Percentiles rank a stretch among this genome's conserved stretches.
Conservation (phyloP, 441 rosid genomes). For the Pelargonium fulgidum region DNA sequence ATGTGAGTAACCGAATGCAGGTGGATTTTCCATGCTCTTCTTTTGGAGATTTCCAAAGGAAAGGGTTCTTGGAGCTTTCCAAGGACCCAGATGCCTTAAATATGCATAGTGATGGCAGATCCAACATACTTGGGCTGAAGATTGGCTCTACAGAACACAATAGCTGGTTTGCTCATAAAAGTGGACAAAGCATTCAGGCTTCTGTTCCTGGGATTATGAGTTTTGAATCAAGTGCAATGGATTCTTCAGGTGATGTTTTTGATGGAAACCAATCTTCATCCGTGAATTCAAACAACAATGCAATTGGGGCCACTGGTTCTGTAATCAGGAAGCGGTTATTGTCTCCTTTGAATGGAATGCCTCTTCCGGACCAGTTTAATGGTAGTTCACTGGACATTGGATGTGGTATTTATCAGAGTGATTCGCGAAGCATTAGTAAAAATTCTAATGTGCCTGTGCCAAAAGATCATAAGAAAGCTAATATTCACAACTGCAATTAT, state of each 20-base stretch:
- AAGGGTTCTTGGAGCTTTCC: slow-evolving; percentile 25
- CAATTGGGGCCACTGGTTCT: slow-evolving; percentile 30
- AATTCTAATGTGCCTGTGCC: slow-evolving; percentile 20
- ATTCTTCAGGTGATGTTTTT: slow-evolving; percentile 25
- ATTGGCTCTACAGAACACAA: slow-evolving; percentile 23
- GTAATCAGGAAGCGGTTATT: slow-evolving; percentile 38
- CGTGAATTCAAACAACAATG: slow-evolving; percentile 20
- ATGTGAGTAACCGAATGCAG: slow-evolving; percentile 27
- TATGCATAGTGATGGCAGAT: slow-evolving; percentile 21
- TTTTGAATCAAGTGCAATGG: slow-evolving; percentile 34
- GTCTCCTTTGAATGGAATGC: slow-evolving; percentile 46
- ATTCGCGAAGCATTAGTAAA: slow-evolving; percentile 15
- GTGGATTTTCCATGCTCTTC: slow-evolving; percentile 35
- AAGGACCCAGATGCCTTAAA: slow-evolving; percentile 20
- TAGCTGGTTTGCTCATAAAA: slow-evolving; percentile 30
- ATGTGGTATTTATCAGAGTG: slow-evolving; percentile 22
- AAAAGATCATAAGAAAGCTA: slow-evolving; percentile 50
- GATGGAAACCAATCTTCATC: slow-evolving; percentile 29
- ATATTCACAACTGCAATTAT: slow-evolving; percentile 28
- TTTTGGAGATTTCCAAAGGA: slow-evolving; percentile 33
- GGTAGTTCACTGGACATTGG: slow-evolving; percentile 33
- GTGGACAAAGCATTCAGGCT: slow-evolving; percentile 28
- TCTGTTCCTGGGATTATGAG: slow-evolving; percentile 41
- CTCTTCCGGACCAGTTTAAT: slow-evolving; percentile 34
- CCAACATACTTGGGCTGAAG: slow-evolving; percentile 22